Evolutionary conservation across 768 basidiomycete genomes (phyloP).

Genomic region (Suillus occidentalis): DNA sequence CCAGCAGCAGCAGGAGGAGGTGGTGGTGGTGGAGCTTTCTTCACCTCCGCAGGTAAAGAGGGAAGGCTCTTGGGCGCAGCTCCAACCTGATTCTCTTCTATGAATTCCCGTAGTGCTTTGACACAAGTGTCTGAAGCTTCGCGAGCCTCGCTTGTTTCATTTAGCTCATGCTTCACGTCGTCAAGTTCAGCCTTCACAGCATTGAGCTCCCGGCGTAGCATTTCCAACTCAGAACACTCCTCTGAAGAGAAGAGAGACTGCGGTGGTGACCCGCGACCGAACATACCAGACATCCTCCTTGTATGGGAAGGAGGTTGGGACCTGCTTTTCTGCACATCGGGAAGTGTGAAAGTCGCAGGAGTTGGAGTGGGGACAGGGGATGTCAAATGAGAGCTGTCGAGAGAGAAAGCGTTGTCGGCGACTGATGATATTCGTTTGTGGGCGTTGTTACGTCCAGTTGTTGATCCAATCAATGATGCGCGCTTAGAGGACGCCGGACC

Average conservation of each 20-base stretch:
- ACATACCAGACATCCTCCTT: conserved; percentile 52
- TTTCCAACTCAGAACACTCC: conserved; percentile 50
- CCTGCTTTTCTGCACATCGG: conserved; percentile 17
- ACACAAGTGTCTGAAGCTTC: conserved; percentile 88
- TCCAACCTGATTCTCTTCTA: conserved; percentile 71
- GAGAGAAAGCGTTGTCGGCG: conserved; percentile 49
- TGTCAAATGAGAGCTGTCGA: conserved; percentile 42
- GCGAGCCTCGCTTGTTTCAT: conserved; percentile 78
- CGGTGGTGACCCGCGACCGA: conserved; percentile 50
- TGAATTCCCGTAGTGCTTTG: conserved; percentile 79
- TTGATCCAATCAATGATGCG: conserved; percentile 69
- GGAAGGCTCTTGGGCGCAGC: conserved; percentile 20
- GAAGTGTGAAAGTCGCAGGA: conserved; percentile 36
- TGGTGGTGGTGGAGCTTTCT: conserved; percentile 23
- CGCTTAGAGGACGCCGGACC: conserved; percentile 62
- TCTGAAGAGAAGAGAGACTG: conserved; percentile 32
- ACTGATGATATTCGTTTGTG: conserved; percentile 78
- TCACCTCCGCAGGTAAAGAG: conserved; percentile 33
- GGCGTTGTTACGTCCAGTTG: conserved; percentile 42
- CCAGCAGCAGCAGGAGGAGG: conserved; percentile 35
- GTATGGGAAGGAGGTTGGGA: conserved; percentile 28
- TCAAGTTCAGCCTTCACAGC: conserved; percentile 60
- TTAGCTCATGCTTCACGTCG: conserved; percentile 63
- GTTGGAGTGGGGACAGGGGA: conserved; percentile 34
- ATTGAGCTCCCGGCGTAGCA: conserved; percentile 59